phyloP scores from a whole-genome alignment of 2,329 filamentous ascomycete genomes.

The Zopfia rhizophila region DNA sequence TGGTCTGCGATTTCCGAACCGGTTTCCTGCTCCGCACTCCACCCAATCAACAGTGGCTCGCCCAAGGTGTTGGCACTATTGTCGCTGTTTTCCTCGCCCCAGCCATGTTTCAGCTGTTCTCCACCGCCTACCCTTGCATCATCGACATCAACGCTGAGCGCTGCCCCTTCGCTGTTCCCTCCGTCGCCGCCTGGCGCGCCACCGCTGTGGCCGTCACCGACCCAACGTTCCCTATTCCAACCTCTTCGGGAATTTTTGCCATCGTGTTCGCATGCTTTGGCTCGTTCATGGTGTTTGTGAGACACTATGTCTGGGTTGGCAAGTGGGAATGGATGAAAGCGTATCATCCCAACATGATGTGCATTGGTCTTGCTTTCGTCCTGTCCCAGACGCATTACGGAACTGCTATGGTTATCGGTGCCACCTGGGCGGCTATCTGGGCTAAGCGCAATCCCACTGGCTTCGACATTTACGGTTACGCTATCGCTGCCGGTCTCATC shows the following conservation, averaged over 20 bases:
- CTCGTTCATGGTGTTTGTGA: constrained; percentile 62
- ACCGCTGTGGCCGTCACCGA: constrained; percentile 71
- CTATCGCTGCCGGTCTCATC: constrained; percentile 69
- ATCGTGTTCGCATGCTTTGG: constrained; percentile 66
- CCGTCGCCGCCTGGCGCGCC: constrained; percentile 73
- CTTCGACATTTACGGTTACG: constrained; percentile 70
- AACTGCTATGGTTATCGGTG: constrained; percentile 68
- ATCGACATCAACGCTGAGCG: constrained; percentile 58
- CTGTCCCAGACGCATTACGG: constrained; percentile 67
- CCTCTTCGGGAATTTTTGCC: constrained; percentile 66
- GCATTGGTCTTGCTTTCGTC: constrained; percentile 68
- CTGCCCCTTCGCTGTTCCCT: constrained; percentile 71
- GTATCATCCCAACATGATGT: constrained; percentile 72
- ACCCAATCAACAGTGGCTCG: constrained; percentile 73
- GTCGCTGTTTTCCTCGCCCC: constrained; percentile 74
- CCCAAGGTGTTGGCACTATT: constrained; percentile 70
- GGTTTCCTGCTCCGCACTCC: constrained; percentile 74
- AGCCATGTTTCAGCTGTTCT: constrained; percentile 74
- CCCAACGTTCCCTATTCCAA: constrained; percentile 65
- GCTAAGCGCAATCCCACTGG: constrained; percentile 61
- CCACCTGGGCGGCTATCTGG: constrained; percentile 65
- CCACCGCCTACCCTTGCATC: constrained; percentile 75
- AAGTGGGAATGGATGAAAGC: constrained; percentile 64
- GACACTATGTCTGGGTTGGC: constrained; percentile 66
- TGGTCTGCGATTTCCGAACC: constrained; percentile 71